Conservation (phyloP, 1,284 basidiomycete species). For the Inonotus hispidus region DNA sequence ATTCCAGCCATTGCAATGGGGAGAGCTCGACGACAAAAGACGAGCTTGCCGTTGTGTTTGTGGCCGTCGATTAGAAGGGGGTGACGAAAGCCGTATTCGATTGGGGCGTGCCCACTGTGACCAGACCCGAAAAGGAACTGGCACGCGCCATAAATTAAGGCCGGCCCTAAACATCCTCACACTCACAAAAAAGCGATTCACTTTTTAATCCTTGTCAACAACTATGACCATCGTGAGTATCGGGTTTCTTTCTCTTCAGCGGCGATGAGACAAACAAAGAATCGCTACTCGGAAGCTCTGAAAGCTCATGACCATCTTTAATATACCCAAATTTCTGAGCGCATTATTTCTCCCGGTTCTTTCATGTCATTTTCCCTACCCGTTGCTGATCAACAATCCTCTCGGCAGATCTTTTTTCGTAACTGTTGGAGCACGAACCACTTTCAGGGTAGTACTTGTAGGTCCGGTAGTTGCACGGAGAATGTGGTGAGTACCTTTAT, state of each 20-base stretch:
- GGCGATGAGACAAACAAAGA: conserved; percentile 60
- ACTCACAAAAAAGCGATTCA: conserved; percentile 23
- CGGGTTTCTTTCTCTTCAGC: conserved; percentile 22
- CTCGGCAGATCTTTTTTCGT: background rate
- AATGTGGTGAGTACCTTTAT: background rate
- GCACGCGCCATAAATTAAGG: background rate
- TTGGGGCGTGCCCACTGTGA: too few species aligned
- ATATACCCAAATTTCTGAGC: conserved; percentile 89
- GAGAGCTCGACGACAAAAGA: conserved; percentile 9
- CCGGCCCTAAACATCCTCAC: conserved; percentile 16
- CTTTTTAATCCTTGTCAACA: background rate
- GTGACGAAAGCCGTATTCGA: background rate
- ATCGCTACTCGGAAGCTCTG: conserved; percentile 78
- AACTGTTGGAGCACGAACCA: background rate
- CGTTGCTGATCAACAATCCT: background rate
- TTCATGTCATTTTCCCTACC: conserved; percentile 20
- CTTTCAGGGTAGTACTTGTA: background rate
- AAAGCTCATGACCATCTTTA: conserved; percentile 55
- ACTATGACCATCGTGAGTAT: conserved; percentile 30
- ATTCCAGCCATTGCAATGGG: conserved; percentile 57
- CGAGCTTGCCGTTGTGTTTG: background rate
- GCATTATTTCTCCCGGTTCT: too few species aligned
- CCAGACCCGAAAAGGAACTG: background rate
- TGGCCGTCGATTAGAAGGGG: conserved; percentile 6
- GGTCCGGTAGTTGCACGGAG: conserved; percentile 10